Percentiles rank a stretch among this genome's conserved stretches.
These are phyloP conservation scores for Mycena belliarum DNA, from an alignment of 768 basidiomycete species.

Conservation along the genomic window DNA sequence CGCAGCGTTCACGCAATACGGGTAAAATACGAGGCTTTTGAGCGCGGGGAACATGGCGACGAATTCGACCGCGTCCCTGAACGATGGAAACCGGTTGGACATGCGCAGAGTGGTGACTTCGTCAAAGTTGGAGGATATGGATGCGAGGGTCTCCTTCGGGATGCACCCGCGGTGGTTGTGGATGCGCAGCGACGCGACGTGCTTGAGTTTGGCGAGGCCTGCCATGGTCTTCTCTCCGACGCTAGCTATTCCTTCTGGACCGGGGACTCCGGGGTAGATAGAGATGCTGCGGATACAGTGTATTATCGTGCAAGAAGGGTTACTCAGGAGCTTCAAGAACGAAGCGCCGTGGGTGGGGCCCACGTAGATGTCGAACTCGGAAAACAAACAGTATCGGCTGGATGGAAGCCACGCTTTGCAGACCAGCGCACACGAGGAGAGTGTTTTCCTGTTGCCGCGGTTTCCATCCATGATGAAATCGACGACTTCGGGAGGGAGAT, in stretches of 20 bases:
- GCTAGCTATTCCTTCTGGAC: background rate
- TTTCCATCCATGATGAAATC: conserved; percentile 1
- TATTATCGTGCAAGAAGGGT: conserved; percentile 5
- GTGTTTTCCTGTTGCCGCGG: background rate
- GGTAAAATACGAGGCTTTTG: background rate
- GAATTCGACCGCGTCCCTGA: conserved; percentile 2
- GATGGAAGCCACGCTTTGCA: conserved; percentile 7
- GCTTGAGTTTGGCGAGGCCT: background rate
- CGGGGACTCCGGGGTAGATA: background rate
- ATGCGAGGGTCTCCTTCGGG: background rate
- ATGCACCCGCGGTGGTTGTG: conserved; percentile 2
- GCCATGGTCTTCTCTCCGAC: background rate
- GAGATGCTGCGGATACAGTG: conserved; percentile 5
- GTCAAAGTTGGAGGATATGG: background rate
- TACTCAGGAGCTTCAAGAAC: conserved; percentile 2
- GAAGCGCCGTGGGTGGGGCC: background rate
- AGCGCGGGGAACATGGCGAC: background rate
- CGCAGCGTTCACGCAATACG: background rate
- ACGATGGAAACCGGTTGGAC: background rate
- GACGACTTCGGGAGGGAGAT: background rate
- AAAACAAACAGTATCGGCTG: conserved; percentile 8
- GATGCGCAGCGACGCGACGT: background rate
- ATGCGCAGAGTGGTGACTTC: conserved; percentile 1
- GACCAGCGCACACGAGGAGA: background rate
- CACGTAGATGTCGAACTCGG: conserved; percentile 9